Evolutionary conservation across 202 grass and related monocot species (phyloP).

Genomic region (Dendrocalamus latiflorus): DNA sequence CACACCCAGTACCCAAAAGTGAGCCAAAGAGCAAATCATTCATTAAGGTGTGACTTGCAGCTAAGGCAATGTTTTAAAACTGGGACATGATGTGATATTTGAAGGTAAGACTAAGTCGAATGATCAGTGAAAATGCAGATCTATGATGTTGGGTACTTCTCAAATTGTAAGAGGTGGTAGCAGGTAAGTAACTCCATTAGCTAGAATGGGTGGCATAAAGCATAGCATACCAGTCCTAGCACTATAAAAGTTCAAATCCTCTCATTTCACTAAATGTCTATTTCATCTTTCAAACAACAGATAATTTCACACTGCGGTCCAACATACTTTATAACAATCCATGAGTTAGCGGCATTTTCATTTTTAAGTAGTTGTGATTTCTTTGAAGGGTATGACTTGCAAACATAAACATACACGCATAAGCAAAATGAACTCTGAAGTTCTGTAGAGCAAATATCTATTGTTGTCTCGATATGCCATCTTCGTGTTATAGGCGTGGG

Average conservation of each 20-base stretch:
- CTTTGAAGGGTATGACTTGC: conserved; percentile 1
- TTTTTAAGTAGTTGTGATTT: neutral
- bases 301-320: neutral
- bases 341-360: neutral
- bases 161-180: neutral
- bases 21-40: neutral
- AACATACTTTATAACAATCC: conserved; percentile 1
- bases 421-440: neutral
- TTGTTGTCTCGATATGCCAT: neutral
- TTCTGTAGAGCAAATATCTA: neutral
- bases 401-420: neutral
- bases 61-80: neutral
- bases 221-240: neutral
- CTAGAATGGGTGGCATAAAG: neutral
- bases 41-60: neutral
- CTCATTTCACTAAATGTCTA: conserved; percentile 4
- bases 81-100: neutral
- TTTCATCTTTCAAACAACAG: conserved; percentile 13
- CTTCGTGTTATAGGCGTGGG: no score
- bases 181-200: conserved; percentile 2
- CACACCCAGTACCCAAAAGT: neutral
- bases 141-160: neutral
- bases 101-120: neutral
- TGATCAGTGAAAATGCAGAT: no score
- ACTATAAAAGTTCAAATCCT: neutral